A percentile compares a stretch with the other conserved stretches of the same genome.
Evolutionary conservation across 2,329 filamentous ascomycete genomes (phyloP).

Genomic region (Didymella keratinophila): DNA sequence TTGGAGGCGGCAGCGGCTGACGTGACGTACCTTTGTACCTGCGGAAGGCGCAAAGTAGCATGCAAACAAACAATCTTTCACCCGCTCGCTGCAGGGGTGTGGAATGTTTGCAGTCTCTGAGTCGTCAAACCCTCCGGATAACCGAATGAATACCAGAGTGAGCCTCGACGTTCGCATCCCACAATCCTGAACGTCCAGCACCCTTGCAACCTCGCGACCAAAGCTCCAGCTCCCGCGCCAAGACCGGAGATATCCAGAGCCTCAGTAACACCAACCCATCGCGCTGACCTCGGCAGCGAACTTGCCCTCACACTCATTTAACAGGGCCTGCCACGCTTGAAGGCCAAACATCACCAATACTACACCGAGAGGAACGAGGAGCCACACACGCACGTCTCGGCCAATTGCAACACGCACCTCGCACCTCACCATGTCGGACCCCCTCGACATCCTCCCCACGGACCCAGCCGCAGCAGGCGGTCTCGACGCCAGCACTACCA

Average conservation of each 20-base stretch:
- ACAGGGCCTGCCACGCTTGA: not conserved
- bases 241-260: constrained; percentile 26
- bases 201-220: not conserved
- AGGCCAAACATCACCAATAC: too few relatives aligned
- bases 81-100: not conserved
- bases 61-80: not conserved
- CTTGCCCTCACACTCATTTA: not conserved
- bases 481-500: constrained; percentile 56
- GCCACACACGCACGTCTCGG: not conserved
- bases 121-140: not conserved
- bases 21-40: constrained; percentile 24
- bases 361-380: too few relatives aligned
- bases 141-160: not conserved
- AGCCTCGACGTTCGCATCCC: not conserved
- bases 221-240: constrained; percentile 16
- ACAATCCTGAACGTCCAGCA: not conserved
- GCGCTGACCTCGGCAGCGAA: constrained; percentile 8
- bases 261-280: constrained; percentile 22
- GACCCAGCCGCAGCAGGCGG: constrained; percentile 66
- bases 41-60: constrained; percentile 1
- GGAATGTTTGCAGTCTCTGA: too few relatives aligned
- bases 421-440: constrained; percentile 49
- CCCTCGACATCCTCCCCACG: constrained; percentile 54
- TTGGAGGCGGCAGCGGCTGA: constrained; percentile 26
- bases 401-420: not conserved